Evolutionary conservation across 75 land plant genomes (phyloP).

Genomic region (Cunninghamia lanceolata): DNA sequence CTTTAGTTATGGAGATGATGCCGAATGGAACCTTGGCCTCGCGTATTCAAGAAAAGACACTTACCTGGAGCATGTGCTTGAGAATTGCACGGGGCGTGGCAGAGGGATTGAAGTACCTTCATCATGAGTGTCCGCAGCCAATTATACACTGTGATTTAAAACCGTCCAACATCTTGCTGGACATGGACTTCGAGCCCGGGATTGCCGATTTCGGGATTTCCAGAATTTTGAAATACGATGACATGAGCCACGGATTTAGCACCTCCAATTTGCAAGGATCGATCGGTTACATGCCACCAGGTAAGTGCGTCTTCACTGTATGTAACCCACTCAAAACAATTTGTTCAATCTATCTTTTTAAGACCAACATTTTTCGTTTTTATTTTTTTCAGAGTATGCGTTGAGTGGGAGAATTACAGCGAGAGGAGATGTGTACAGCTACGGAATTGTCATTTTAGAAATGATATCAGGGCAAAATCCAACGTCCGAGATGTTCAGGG

Average conservation of each 20-base stretch:
- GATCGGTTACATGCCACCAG: constrained; percentile 8
- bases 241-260: background rate
- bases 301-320: background rate
- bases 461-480: background rate
- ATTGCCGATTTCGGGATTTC: background rate
- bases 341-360: background rate
- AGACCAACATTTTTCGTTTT: too few relatives aligned
- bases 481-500: background rate
- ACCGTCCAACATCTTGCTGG: background rate
- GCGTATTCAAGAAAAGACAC: background rate
- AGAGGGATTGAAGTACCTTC: background rate
- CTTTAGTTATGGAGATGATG: constrained; percentile 1
- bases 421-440: constrained; percentile 1
- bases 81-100: background rate
- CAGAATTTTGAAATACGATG: background rate
- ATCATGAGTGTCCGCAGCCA: background rate
- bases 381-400: background rate
- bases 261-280: background rate
- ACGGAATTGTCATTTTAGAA: background rate
- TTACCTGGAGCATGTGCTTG: background rate
- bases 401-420: background rate
- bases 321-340: too few relatives aligned
- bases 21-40: background rate
- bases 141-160: background rate
- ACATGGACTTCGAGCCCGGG: background rate